Evolutionary conservation across 2,329 filamentous ascomycete genomes (phyloP).

Genomic region (Coniosporium tulheliwenetii): DNA sequence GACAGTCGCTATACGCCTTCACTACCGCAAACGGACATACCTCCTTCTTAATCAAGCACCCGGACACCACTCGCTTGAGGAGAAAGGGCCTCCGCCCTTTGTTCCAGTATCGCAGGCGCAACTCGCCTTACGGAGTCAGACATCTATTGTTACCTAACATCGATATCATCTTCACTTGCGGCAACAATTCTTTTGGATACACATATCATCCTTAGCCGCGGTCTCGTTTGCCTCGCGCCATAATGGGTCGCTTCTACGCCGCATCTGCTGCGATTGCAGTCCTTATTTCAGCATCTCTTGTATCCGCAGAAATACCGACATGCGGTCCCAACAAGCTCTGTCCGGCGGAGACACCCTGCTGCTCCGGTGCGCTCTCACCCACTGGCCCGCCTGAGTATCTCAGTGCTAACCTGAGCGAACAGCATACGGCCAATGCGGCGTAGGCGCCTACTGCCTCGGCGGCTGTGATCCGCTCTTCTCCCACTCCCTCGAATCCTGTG

Average conservation of each 20-base stretch:
- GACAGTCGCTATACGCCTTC: too few species aligned
- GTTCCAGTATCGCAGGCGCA: not conserved
- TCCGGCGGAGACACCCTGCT: constrained; percentile 39
- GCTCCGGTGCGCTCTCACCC: constrained; percentile 17
- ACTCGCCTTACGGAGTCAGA: not conserved
- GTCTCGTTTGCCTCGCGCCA: not conserved
- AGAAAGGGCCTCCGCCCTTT: not conserved
- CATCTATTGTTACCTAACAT: not conserved
- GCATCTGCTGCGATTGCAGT: constrained; percentile 5
- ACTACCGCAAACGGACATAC: too few species aligned
- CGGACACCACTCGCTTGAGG: too few species aligned
- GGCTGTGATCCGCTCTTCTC: constrained; percentile 86
- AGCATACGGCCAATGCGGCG: constrained; percentile 90
- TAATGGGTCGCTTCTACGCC: not conserved
- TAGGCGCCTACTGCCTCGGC: constrained; percentile 88
- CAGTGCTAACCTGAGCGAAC: constrained; percentile 26
- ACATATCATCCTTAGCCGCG: not conserved
- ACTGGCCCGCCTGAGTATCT: constrained; percentile 28
- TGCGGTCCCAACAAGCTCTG: constrained; percentile 42
- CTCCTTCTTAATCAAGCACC: too few species aligned
- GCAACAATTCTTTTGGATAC: not conserved
- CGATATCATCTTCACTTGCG: not conserved
- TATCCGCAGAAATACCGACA: constrained; percentile 14
- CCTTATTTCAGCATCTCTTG: constrained; percentile 9
- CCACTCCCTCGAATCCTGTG: constrained; percentile 68